Evolutionary conservation across 768 basidiomycete species (phyloP), one percentile per base, ranked within the genome.

Genomic region (Amanita pallidorosea): DNA sequence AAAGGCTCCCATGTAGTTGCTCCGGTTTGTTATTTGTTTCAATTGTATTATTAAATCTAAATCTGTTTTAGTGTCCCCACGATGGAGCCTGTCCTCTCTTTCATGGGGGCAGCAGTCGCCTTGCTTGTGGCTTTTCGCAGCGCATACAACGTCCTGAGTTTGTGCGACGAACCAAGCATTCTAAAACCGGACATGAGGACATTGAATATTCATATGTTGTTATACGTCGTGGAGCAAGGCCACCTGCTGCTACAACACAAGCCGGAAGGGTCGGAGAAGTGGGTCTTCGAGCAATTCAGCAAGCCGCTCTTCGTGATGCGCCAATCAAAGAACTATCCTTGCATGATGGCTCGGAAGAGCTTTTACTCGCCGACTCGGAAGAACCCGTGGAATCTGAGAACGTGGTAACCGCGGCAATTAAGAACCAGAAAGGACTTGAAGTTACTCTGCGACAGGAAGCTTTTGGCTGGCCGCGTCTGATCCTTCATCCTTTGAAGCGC

Each of bases 401-500:
- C 15, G 6, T 22, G n/a, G 25, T 29, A 41, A 52, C 49, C 27
- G 27, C 40, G 35, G 38, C 15, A 50, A 53, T 43, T 17, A 12
- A 55, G 35, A 56, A 63, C 18, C 45, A 53, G 11, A 61, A 62
- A 27, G 70, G 77, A 27, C 56, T 87, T 15, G 65, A 80, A 53
- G 73, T 70, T 34, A 67, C 71, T 27, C 65, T 97, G 54, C 72
- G 85, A 56, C 67, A 70, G 23, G 89, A 94, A 64, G 83, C 92
- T 9, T 91, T 84, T 55, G 67, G 71, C 40, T 96, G 95, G 95
- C 90, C 95, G 34, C 80, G 96, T 49, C 74, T 98, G 31, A 77
- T 97, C 46, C 87, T 90, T 57, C 83, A 92, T n/a, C 95, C 96
- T 27, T 61, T 96, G 60, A 96, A 96, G 66, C 80, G 81, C 54